Conservation (phyloP, 1,284 basidiomycete genomes). For the Meripilus lineatus region DNA sequence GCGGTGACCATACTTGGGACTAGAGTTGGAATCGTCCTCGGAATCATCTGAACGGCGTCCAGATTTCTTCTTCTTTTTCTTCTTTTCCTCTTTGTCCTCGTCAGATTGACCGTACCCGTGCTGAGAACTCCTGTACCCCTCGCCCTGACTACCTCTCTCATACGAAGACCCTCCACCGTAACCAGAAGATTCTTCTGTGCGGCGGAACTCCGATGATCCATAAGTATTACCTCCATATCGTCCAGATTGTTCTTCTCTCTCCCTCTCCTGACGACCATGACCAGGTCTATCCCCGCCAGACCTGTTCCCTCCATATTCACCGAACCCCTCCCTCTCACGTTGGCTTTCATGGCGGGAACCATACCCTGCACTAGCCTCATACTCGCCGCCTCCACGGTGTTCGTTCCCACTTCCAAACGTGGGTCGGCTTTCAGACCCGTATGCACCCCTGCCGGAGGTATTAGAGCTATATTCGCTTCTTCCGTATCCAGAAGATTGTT, state of each 20-base stretch:
- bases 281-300: background rate
- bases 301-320: constrained; percentile 3
- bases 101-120: background rate
- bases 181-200: constrained; percentile 4
- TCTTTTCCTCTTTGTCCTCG: too few species aligned
- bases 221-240: background rate
- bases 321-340: constrained; percentile 1
- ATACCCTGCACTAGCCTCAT: too few species aligned
- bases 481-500: too few species aligned
- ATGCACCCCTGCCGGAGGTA: background rate
- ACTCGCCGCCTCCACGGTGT: too few species aligned
- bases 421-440: too few species aligned
- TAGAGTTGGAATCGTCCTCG: background rate
- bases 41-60: background rate
- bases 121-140: background rate
- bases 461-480: constrained; percentile 3
- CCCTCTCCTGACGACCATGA: background rate
- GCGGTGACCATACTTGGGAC: constrained; percentile 1
- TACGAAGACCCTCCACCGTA: constrained; percentile 7
- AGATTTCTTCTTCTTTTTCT: background rate
- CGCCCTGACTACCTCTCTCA: constrained; percentile 4
- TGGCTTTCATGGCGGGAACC: constrained; percentile 1
- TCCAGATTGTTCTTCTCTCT: background rate
- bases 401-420: too few species aligned
- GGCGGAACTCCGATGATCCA: background rate